phyloP scores from a whole-genome alignment of 768 basidiomycete species.

The Strobilomyces dryophilus region DNA sequence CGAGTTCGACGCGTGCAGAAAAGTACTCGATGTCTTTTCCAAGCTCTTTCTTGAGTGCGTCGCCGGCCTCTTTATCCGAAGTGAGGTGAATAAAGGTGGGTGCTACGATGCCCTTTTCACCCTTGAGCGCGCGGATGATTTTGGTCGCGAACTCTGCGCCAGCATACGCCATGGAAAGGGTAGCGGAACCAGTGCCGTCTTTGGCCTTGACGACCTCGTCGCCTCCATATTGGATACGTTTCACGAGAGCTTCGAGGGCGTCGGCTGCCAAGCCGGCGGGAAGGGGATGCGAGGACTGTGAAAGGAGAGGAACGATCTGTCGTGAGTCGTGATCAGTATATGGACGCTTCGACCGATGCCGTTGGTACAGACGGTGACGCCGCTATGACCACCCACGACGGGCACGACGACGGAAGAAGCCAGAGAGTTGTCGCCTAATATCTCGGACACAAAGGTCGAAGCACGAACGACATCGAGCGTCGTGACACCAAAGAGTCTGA shows the following conservation, averaged over 20 bases:
- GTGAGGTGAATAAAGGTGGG: conserved; percentile 81
- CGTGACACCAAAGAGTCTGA: conserved; percentile 93
- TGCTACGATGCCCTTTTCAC: conserved; percentile 81
- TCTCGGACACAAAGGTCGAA: conserved; percentile 91
- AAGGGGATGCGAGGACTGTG: conserved; percentile 79
- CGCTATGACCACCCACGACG: conserved; percentile 94
- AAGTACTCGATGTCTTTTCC: conserved; percentile 80
- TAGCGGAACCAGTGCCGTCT: conserved; percentile 85
- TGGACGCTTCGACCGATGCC: background rate
- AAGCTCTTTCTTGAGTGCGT: conserved; percentile 75
- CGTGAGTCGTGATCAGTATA: conserved; percentile 5
- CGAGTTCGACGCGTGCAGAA: conserved; percentile 84
- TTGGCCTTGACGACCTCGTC: conserved; percentile 99
- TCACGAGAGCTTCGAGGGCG: conserved; percentile 56
- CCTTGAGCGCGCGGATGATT: conserved; percentile 78
- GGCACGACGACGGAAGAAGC: conserved; percentile 70
- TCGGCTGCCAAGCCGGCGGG: conserved; percentile 50
- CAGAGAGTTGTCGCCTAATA: conserved; percentile 58
- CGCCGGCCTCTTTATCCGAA: conserved; percentile 66
- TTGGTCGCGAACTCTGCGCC: conserved; percentile 87
- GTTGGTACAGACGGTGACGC: conserved; percentile 63
- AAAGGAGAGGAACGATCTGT: conserved; percentile 90
- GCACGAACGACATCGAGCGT: conserved; percentile 97
- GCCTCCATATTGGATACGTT: conserved; percentile 93
- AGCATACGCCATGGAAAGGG: conserved; percentile 95